Conservation (phyloP, 306 rosid genomes). For the Cucumis melo region DNA sequence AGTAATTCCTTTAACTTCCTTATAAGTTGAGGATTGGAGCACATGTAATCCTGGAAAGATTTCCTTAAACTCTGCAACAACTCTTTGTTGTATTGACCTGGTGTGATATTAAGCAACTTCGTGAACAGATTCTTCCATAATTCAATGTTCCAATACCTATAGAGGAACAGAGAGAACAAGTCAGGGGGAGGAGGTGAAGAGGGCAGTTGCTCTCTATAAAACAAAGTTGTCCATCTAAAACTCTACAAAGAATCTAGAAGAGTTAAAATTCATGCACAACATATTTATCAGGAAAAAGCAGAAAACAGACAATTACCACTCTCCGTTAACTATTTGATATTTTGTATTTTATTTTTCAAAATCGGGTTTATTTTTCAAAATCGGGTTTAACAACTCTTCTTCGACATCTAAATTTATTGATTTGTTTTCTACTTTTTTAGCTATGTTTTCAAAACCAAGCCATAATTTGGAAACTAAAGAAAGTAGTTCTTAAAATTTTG, state of each 20-base stretch:
- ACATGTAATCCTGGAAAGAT: constrained; percentile 65
- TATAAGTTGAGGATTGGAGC: constrained; percentile 48
- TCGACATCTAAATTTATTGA: too few species aligned
- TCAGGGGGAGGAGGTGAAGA: neutral
- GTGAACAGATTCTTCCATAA: constrained; percentile 80
- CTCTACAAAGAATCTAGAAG: neutral
- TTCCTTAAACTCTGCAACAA: constrained; percentile 51
- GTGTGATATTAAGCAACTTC: constrained; percentile 57
- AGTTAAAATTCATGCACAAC: neutral
- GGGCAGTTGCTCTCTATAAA: neutral
- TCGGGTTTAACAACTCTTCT: too few species aligned
- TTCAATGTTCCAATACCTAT: constrained; percentile 78
- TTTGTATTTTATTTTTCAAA: too few species aligned
- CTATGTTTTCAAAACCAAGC: too few species aligned
- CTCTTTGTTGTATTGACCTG: constrained; percentile 27
- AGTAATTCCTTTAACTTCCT: constrained; percentile 68
- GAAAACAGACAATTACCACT: too few species aligned
- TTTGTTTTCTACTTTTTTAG: too few species aligned
- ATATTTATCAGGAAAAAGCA: too few species aligned
- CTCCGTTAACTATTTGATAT: too few species aligned
- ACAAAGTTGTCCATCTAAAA: neutral
- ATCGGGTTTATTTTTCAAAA: too few species aligned
- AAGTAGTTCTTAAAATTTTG: too few species aligned
- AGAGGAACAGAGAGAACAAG: neutral
- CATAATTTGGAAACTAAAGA: too few species aligned